A percentile compares a stretch with the other conserved stretches of the same genome.
Conservation (phyloP, 2,329 filamentous ascomycete species). For the Alternaria gansuensis region DNA sequence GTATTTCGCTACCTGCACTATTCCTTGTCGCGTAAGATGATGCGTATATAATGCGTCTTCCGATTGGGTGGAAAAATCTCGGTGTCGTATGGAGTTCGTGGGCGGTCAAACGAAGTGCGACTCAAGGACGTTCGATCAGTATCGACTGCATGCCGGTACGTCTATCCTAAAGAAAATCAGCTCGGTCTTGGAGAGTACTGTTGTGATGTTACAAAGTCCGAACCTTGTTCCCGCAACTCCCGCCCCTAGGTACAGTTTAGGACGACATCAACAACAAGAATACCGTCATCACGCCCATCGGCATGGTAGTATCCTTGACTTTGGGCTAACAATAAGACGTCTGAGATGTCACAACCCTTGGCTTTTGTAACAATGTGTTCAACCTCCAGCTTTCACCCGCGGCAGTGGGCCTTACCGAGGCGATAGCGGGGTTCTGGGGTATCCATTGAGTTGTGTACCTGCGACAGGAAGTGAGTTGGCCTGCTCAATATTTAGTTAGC, state of each 20-base stretch:
- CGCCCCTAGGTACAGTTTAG: not conserved
- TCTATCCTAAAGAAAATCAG: not conserved
- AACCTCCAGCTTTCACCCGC: not conserved
- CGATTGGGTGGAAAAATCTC: not conserved
- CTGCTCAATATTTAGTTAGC: not conserved
- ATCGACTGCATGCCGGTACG: not conserved
- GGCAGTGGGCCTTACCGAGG: slow-evolving; percentile 5
- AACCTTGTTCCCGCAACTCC: not conserved
- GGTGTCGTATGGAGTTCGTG: not conserved
- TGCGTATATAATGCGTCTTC: not conserved
- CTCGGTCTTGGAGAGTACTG: not conserved
- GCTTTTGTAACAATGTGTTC: not conserved
- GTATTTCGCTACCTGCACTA: not conserved
- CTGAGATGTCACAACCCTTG: not conserved
- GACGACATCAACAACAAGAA: not conserved
- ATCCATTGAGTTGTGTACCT: slow-evolving; percentile 7
- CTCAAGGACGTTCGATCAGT: not conserved
- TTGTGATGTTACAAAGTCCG: not conserved
- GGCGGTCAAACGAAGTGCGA: not conserved
- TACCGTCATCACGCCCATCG: not conserved
- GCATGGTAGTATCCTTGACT: not conserved
- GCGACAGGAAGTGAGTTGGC: not conserved
- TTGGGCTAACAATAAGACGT: not conserved
- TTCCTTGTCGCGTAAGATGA: not conserved
- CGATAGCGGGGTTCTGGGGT: slow-evolving; percentile 7